Conservation (phyloP, 495 filamentous ascomycete species). For the Letharia lupina region DNA sequence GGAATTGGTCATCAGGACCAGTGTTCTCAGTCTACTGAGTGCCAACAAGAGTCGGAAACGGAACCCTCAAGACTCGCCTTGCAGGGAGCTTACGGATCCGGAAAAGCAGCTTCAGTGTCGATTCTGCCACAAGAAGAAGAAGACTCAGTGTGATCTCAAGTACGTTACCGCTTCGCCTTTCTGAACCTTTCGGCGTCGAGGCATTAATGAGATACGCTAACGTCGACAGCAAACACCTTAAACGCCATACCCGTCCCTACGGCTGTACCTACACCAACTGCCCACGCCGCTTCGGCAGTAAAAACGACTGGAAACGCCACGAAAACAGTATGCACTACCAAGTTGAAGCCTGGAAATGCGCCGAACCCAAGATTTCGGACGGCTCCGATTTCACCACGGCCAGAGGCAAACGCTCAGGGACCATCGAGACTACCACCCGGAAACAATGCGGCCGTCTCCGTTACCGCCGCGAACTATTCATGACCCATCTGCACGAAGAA, state of each 20-base stretch:
- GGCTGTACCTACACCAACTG: constrained; percentile 75
- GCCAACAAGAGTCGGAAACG: constrained; percentile 7
- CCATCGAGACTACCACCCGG: constrained; percentile 7
- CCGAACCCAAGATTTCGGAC: constrained; percentile 23
- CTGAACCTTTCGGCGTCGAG: neutral
- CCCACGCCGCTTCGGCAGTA: constrained; percentile 75
- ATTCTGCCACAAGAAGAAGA: constrained; percentile 47
- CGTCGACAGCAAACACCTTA: constrained; percentile 67
- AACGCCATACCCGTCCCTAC: constrained; percentile 79
- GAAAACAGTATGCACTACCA: constrained; percentile 81
- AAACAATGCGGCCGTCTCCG: constrained; percentile 29
- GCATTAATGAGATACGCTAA: neutral
- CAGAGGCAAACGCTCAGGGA: constrained; percentile 19
- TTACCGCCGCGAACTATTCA: constrained; percentile 54
- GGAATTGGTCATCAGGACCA: constrained; percentile 4
- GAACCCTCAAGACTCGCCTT: neutral
- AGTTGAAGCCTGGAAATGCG: constrained; percentile 71
- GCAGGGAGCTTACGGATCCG: neutral
- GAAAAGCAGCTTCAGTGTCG: constrained; percentile 39
- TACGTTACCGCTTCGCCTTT: constrained; percentile 31
- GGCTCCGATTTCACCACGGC: constrained; percentile 26
- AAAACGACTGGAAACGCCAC: constrained; percentile 96
- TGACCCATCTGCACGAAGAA: constrained; percentile 47
- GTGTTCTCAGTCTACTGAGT: constrained; percentile 1
- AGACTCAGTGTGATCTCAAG: constrained; percentile 63